Conservation (phyloP, 1,139 yeast genomes). For the Zygoascus meyerae region DNA sequence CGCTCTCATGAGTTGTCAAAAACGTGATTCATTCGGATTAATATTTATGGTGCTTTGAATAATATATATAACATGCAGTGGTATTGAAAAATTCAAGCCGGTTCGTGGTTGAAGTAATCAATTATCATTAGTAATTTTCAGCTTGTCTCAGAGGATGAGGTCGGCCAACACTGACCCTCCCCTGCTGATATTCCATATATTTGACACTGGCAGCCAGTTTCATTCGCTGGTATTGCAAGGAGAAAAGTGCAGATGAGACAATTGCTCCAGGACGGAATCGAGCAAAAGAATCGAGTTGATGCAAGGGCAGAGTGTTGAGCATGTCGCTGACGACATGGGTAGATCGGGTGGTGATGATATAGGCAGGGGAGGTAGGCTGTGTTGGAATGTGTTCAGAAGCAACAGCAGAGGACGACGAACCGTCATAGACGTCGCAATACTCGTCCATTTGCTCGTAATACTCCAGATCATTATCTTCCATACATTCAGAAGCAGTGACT, state of each 20-base stretch:
- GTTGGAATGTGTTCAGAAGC: background rate
- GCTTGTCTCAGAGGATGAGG: conserved; percentile 2
- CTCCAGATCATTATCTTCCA: conserved; percentile 2
- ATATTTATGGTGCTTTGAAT: too few relatives aligned
- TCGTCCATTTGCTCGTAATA: conserved; percentile 1
- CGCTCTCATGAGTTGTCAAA: too few relatives aligned
- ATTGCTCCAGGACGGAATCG: conserved; percentile 5
- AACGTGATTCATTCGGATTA: too few relatives aligned
- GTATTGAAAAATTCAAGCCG: too few relatives aligned
- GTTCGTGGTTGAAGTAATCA: background rate
- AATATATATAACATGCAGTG: too few relatives aligned
- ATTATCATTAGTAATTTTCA: background rate
- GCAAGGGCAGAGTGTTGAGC: conserved; percentile 4
- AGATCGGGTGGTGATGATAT: background rate
- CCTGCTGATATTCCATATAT: conserved; percentile 5
- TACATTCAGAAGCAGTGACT: background rate
- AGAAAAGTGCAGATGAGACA: conserved; percentile 6
- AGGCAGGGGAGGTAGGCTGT: background rate
- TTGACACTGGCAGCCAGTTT: conserved; percentile 6
- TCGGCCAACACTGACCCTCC: conserved; percentile 1
- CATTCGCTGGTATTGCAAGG: conserved; percentile 8
- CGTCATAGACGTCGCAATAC: background rate
- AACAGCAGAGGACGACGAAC: background rate
- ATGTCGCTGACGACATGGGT: conserved; percentile 7
- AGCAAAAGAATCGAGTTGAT: conserved; percentile 7